Conservation (phyloP, 2,329 filamentous ascomycete genomes). For the Pseudocercospora pini-densiflorae region DNA sequence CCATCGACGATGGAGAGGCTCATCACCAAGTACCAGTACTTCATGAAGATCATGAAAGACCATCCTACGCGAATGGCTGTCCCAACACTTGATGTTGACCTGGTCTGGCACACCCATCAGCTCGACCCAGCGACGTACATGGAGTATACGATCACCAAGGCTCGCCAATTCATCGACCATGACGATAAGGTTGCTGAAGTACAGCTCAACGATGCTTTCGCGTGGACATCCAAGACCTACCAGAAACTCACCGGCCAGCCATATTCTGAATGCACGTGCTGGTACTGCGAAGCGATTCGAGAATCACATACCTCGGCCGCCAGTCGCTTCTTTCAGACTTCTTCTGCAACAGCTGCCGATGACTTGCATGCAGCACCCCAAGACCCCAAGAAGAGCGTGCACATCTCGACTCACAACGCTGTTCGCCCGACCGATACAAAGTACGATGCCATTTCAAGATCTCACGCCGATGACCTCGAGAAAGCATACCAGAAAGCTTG, state of each 20-base stretch:
- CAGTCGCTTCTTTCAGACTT: conserved; percentile 52
- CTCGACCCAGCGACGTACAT: conserved; percentile 69
- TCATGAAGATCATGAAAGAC: conserved; percentile 62
- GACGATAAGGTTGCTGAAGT: conserved; percentile 80
- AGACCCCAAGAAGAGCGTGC: conserved; percentile 62
- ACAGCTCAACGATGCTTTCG: conserved; percentile 67
- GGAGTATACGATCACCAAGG: conserved; percentile 55
- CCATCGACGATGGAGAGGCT: conserved; percentile 67
- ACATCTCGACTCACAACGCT: conserved; percentile 76
- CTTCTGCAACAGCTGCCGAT: conserved; percentile 36
- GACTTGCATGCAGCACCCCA: conserved; percentile 52
- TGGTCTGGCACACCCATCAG: conserved; percentile 83
- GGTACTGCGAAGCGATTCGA: conserved; percentile 79
- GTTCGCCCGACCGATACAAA: conserved; percentile 48
- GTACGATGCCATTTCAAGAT: conserved; percentile 25
- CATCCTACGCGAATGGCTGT: conserved; percentile 59
- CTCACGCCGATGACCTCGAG: conserved; percentile 53
- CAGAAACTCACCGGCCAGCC: conserved; percentile 66
- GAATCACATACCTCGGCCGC: conserved; percentile 58
- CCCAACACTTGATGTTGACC: conserved; percentile 74
- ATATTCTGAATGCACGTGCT: conserved; percentile 79
- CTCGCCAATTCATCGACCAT: conserved; percentile 71
- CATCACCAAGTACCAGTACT: conserved; percentile 67
- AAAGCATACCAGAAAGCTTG: conserved; percentile 58
- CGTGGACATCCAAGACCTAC: conserved; percentile 74